Percentiles rank a stretch among this genome's conserved stretches.
These are phyloP conservation scores for Podila epicladia DNA, from an alignment of 192 early-diverging fungal genomes.

Conservation along the genomic window DNA sequence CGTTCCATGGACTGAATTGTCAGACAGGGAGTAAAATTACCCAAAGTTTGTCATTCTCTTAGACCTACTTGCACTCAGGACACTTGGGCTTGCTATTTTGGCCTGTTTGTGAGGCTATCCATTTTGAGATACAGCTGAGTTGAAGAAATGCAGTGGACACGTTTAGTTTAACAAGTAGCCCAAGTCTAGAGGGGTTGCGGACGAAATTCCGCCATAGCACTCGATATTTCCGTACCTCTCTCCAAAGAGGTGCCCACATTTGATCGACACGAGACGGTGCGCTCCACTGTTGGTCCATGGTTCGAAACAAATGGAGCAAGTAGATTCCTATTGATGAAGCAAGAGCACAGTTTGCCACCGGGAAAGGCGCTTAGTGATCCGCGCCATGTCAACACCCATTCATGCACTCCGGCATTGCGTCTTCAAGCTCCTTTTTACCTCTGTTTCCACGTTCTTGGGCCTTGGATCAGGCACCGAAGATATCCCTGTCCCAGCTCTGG, in stretches of 20 bases:
- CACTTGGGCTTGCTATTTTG: conserved; percentile 24
- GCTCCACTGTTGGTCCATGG: conserved; percentile 45
- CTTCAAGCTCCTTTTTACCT: not conserved
- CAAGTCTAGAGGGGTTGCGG: too few relatives aligned
- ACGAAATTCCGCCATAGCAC: not conserved
- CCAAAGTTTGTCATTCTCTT: not conserved
- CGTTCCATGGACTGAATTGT: not conserved
- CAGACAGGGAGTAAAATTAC: not conserved
- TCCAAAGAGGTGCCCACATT: conserved; percentile 52
- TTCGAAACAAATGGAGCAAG: conserved; percentile 50
- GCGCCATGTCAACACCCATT: not conserved
- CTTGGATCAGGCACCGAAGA: conserved; percentile 23
- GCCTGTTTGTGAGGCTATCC: conserved; percentile 18
- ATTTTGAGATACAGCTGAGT: conserved; percentile 47
- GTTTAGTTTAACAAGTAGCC: too few relatives aligned
- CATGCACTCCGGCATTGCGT: too few relatives aligned
- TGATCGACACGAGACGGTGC: conserved; percentile 45
- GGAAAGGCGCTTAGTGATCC: not conserved
- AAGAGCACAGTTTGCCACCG: not conserved
- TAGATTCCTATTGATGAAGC: conserved; percentile 20
- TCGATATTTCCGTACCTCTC: conserved; percentile 16
- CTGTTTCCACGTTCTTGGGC: conserved; percentile 28
- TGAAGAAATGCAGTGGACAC: too few relatives aligned
- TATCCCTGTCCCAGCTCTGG: conserved; percentile 5
- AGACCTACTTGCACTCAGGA: conserved; percentile 55